Conservation (phyloP, 345 rosid genomes). For the Kandelia obovata region DNA sequence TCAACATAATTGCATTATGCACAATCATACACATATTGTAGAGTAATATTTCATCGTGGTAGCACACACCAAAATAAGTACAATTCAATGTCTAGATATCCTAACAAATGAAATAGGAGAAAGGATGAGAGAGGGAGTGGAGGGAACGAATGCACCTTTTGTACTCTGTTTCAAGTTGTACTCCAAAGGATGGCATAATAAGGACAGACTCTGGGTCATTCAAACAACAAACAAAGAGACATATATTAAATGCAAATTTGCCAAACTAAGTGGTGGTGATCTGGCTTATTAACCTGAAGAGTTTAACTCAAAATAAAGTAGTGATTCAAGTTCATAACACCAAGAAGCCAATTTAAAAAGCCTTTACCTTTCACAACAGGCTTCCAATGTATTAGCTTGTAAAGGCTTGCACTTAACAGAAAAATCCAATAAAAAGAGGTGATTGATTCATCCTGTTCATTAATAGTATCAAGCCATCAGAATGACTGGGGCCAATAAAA, state of each 20-base stretch:
- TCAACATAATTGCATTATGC: neutral
- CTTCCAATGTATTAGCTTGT: slow-evolving; percentile 40
- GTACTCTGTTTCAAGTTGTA: slow-evolving; percentile 82
- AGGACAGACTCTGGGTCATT: slow-evolving; percentile 66
- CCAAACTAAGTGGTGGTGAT: neutral
- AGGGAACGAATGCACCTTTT: slow-evolving; percentile 39
- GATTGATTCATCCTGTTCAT: slow-evolving; percentile 49
- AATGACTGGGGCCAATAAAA: too few species aligned
- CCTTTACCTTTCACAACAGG: slow-evolving; percentile 58
- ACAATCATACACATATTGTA: too few species aligned
- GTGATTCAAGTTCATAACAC: neutral
- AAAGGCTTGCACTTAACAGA: slow-evolving; percentile 43
- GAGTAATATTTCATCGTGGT: too few species aligned
- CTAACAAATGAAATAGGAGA: neutral
- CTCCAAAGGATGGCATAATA: slow-evolving; percentile 70
- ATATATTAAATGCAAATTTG: neutral
- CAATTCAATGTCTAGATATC: neutral
- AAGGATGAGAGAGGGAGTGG: neutral
- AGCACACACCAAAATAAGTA: neutral
- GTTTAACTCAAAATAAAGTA: neutral
- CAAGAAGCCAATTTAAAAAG: neutral
- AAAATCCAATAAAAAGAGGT: slow-evolving; percentile 40
- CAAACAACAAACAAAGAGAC: slow-evolving; percentile 22
- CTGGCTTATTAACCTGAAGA: neutral
- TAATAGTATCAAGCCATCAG: slow-evolving; percentile 9